phyloP scores from a whole-genome alignment of 805 yeast species.

The Ogataea ganodermae region DNA sequence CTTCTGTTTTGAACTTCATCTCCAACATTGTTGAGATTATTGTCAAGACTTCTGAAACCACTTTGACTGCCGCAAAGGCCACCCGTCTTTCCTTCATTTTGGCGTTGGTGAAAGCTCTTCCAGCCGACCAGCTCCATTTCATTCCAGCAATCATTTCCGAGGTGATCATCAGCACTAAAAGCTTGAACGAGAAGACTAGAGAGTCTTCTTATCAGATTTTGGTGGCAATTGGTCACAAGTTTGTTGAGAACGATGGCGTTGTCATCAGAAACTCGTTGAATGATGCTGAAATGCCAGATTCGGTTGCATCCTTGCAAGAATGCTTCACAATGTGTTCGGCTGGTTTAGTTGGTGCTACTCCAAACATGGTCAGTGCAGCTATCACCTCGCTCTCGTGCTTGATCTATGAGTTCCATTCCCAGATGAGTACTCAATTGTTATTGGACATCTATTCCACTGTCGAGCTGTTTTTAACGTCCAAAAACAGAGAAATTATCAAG shows the following conservation, averaged over 20 bases:
- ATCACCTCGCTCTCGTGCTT: conserved; percentile 87
- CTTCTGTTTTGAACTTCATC: conserved; percentile 53
- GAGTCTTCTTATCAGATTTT: conserved; percentile 74
- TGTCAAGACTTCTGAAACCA: conserved; percentile 54
- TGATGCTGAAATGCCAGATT: conserved; percentile 60
- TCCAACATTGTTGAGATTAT: conserved; percentile 61
- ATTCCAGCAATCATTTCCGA: conserved; percentile 85
- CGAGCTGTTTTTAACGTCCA: conserved; percentile 86
- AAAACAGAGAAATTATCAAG: conserved; percentile 90
- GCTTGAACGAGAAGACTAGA: conserved; percentile 89
- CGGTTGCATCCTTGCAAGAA: conserved; percentile 72
- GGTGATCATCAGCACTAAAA: conserved; percentile 87
- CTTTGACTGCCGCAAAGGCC: conserved; percentile 76
- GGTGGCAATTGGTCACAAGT: conserved; percentile 76
- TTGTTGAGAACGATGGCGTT: conserved; percentile 63
- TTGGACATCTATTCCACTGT: conserved; percentile 82
- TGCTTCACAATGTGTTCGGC: conserved; percentile 93
- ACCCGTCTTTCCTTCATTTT: conserved; percentile 72
- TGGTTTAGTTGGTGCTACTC: conserved; percentile 91
- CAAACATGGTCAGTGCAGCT: conserved; percentile 97
- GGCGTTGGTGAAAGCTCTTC: conserved; percentile 60
- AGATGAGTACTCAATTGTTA: conserved; percentile 58
- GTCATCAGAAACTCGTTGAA: conserved; percentile 62
- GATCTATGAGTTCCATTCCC: conserved; percentile 78
- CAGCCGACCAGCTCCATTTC: conserved; percentile 65